These are phyloP conservation scores for Tulasnella sp. DNA, from an alignment of 768 basidiomycete genomes.

Conservation along the genomic window DNA sequence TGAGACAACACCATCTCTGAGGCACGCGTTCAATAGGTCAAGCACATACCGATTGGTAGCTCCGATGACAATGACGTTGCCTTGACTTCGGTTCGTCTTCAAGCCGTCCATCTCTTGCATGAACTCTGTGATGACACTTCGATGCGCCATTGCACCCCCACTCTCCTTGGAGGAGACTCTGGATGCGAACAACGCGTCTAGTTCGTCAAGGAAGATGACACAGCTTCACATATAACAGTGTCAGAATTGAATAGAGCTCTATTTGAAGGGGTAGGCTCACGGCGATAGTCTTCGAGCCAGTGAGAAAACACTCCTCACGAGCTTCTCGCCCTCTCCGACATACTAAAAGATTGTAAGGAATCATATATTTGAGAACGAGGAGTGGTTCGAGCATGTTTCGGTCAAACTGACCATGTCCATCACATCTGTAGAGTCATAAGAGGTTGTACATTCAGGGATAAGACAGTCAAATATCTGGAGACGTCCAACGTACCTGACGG, in stretches of 20 bases:
- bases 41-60: slow-evolving; percentile 61
- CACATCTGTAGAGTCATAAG: slow-evolving; percentile 41
- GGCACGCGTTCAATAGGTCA: background rate
- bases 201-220: slow-evolving; percentile 90
- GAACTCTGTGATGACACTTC: slow-evolving; percentile 82
- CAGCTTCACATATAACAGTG: slow-evolving; percentile 30
- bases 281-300: slow-evolving; percentile 78
- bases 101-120: slow-evolving; percentile 94
- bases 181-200: slow-evolving; percentile 85
- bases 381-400: background rate
- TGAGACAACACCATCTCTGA: background rate
- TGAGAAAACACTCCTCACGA: slow-evolving; percentile 79
- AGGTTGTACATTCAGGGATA: background rate
- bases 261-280: background rate
- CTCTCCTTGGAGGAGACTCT: slow-evolving; percentile 65
- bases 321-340: slow-evolving; percentile 81
- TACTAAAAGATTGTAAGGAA: slow-evolving; percentile 37
- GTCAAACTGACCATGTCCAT: slow-evolving; percentile 74
- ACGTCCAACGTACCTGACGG: slow-evolving; percentile 39
- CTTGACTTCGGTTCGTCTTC: slow-evolving; percentile 60
- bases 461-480: background rate
- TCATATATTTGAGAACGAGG: background rate
- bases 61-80: slow-evolving; percentile 80
- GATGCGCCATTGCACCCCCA: slow-evolving; percentile 64
- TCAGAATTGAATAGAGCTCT: background rate